Base-by-base conservation (phyloP, 202 grass and related monocot species). In the Carex arenaria region DNA sequence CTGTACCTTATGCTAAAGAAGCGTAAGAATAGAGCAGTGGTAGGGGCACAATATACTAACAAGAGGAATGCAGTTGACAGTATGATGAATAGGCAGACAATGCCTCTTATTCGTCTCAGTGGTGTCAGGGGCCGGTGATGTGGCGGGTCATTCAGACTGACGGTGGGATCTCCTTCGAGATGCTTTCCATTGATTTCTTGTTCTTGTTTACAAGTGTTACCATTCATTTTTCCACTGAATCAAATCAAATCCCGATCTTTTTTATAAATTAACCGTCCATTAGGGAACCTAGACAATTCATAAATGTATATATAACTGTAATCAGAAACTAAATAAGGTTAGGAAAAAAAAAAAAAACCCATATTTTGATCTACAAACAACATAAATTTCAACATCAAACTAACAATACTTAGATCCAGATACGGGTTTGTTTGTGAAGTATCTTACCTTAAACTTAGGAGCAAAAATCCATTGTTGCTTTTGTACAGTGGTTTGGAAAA, bases 1-100 rank as follows among this genome's bases (percentile, higher is more conserved):
- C 96, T 99, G 83, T 95, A 88, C 43, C 90, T 91, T 52, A 94
- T 56, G n/a, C 93, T 95, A 66, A 99, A 92, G 80, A 99, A 67
- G 40, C 88, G 85, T 23, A 99, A 64, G 18, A 95, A 45, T 40
- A 93, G 88, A 70, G 89, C 85, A 42, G 86, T 87, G 6, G 86
- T 17, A 66, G 89, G 93, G 10, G 89, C 92, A 52, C 86, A 83
- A 82, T 92, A 99, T 73, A 95, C 87, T 77, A 95, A 86, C 91
- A 98, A 85, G 38, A 93, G 83, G 43, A 93, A 98, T 61, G 96
- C 89, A 4, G 91, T 98, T 23, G 83, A 88, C 31, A 89, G 62
- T 77, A 95, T 93, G 38, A 93, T 89, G 61, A 93, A 75, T 83
- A 95, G 83, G 51, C 88, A 95, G 43, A 93, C 8, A 31, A 93